Conservation (phyloP, 2,329 filamentous ascomycete species). For the Pyricularia pennisetigena region DNA sequence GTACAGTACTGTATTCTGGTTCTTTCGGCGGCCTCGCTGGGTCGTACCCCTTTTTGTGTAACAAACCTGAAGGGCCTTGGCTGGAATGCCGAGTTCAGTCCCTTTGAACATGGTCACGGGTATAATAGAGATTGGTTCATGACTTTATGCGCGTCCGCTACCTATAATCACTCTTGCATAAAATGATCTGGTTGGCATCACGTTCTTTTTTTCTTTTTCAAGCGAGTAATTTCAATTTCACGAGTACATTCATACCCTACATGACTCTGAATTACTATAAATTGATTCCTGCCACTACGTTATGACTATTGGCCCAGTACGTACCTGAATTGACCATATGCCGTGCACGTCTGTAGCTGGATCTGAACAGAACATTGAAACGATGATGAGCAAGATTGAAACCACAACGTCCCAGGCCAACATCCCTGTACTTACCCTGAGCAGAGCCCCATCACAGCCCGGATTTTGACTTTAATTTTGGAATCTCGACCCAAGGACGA, state of each 20-base stretch:
- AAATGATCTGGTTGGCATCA: background rate
- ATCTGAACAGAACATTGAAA: background rate
- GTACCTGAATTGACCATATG: background rate
- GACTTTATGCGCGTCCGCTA: background rate
- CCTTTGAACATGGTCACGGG: background rate
- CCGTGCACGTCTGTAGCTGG: background rate
- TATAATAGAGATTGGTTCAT: background rate
- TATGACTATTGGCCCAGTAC: too few relatives aligned
- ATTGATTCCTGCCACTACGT: background rate
- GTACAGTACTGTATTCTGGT: background rate
- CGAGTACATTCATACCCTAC: background rate
- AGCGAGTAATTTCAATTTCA: background rate
- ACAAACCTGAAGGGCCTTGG: background rate
- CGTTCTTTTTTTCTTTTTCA: background rate
- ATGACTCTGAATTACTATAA: background rate
- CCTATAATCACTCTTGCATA: background rate
- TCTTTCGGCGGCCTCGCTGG: background rate
- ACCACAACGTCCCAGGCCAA: background rate
- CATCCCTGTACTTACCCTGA: background rate
- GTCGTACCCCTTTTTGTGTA: background rate
- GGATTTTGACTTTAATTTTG: background rate
- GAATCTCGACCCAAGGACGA: background rate
- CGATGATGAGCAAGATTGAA: background rate
- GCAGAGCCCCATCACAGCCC: background rate
- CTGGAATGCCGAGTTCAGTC: background rate